Evolutionary conservation across 768 basidiomycete species (phyloP).

Genomic region (Podaxis sp.): DNA sequence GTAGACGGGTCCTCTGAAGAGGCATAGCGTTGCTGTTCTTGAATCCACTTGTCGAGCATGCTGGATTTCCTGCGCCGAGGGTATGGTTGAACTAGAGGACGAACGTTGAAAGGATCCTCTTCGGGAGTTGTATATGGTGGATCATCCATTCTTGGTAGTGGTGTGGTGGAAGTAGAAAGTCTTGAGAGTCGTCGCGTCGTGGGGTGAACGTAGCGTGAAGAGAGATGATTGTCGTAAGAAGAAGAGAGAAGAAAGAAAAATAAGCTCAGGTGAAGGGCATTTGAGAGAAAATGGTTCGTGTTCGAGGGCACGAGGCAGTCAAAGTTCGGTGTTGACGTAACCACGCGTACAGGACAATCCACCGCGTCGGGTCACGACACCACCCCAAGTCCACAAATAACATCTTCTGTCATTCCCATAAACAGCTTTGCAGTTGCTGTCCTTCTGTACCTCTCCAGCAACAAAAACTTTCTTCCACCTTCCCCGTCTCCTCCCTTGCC

Average conservation of each 20-base stretch:
- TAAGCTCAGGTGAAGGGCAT: slow-evolving; percentile 7
- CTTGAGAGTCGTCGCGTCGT: neutral
- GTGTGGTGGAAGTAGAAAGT: neutral
- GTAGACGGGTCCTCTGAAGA: neutral
- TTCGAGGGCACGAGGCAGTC: slow-evolving; percentile 33
- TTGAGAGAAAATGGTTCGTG: slow-evolving; percentile 17
- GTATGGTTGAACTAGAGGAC: slow-evolving; percentile 29
- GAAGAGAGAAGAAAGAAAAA: neutral
- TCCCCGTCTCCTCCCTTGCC: slow-evolving; percentile 32
- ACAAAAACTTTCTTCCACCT: slow-evolving; percentile 37
- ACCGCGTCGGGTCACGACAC: slow-evolving; percentile 14
- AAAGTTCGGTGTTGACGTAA: slow-evolving; percentile 17
- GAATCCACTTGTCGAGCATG: slow-evolving; percentile 54
- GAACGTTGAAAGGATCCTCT: slow-evolving; percentile 50
- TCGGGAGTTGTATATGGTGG: slow-evolving; percentile 49
- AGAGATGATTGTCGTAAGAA: neutral
- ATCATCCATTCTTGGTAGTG: slow-evolving; percentile 33
- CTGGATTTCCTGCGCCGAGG: slow-evolving; percentile 46
- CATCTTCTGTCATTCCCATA: slow-evolving; percentile 45
- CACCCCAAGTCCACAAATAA: slow-evolving; percentile 16
- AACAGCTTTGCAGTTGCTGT: slow-evolving; percentile 77
- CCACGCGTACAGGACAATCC: neutral
- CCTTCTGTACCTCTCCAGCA: slow-evolving; percentile 60
- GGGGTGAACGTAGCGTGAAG: neutral
- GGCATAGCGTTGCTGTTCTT: slow-evolving; percentile 41